Evolutionary conservation across 768 basidiomycete genomes (phyloP), one percentile per base, ranked within the genome.

Genomic region (Rhizopogon vinicolor): DNA sequence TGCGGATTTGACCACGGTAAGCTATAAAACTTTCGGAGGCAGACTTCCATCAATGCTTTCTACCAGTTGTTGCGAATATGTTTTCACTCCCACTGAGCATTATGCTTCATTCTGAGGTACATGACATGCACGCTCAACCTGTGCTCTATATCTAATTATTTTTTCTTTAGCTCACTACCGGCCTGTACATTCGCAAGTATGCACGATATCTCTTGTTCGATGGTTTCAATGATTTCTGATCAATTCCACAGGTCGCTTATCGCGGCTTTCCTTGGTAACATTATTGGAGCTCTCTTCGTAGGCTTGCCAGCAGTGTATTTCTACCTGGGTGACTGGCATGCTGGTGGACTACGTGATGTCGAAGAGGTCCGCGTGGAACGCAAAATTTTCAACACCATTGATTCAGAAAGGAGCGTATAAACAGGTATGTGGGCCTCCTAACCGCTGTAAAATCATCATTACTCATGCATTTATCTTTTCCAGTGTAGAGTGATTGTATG

Each of bases 11-110:
- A 89, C 61, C 87, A 89, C 73, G 84, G 87, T 82, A 65, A 54
- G 75, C 58, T 53, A 49, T 37, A 8, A n/a, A 29, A 19, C 29
- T n/a, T 13, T 25, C 44, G 42, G 44, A 37, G 7, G 10, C 22
- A 7, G 5, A 7, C n/a, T 8, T 48, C 33, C 57, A 43, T 43
- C 18, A 7, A 33, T 52, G 46, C n/a, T 33, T 51, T 31, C 31
- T 37, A 44, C 16, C 44, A 86, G 85, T 87, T 9, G 71, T 87
- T 28, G 87, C 87, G 19, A 89, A 89, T 65, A 89, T 89, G 87
- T 89, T 84, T 66, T 87, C 82, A 3, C 70, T 89, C 7, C 85
- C 86, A 0, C 65, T 89, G 39, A 78, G 85, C 8, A 87, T 89
- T 37, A 83, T 89, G 78, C 83, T 87, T 62, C 79, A 83, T 19